Conservation (phyloP, 1,139 yeast genomes). For the Lodderomyces orthopsilosis region DNA sequence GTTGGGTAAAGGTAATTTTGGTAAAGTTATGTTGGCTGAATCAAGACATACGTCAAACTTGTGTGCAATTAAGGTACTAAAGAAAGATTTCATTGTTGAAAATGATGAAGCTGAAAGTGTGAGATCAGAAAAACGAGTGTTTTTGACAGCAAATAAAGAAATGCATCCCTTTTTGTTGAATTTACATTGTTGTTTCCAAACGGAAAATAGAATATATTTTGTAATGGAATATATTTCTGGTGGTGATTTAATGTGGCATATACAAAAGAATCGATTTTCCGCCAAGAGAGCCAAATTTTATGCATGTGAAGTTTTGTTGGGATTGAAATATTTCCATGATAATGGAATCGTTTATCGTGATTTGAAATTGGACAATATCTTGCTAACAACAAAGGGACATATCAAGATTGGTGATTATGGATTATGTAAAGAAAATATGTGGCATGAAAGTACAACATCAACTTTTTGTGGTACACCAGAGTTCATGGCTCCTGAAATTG, state of each 20-base stretch:
- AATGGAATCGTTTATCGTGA: conserved; percentile 96
- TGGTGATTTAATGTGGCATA: conserved; percentile 99
- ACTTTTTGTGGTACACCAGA: conserved; percentile 99
- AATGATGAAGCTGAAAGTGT: conserved; percentile 96
- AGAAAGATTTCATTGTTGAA: conserved; percentile 91
- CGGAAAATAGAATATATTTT: conserved; percentile 93
- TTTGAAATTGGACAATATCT: conserved; percentile 88
- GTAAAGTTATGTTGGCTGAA: conserved; percentile 96
- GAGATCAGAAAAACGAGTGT: conserved; percentile 88
- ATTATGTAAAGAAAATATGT: conserved; percentile 93
- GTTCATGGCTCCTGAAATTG: conserved; percentile 97
- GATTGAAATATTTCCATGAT: conserved; percentile 89
- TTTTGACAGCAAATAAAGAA: conserved; percentile 83
- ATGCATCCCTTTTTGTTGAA: conserved; percentile 91
- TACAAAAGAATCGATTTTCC: conserved; percentile 86
- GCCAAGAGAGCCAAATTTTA: conserved; percentile 92
- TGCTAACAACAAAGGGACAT: conserved; percentile 89
- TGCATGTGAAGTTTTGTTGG: conserved; percentile 93
- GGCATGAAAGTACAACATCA: conserved; percentile 84
- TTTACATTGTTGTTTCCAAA: conserved; percentile 93
- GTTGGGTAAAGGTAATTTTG: conserved; percentile 95
- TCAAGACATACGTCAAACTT: conserved; percentile 73
- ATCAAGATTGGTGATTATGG: conserved; percentile 97
- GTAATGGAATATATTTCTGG: conserved; percentile 98
- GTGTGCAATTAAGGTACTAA: conserved; percentile 93